Base-by-base conservation (phyloP, 2,329 filamentous ascomycete species). In the Cercospora sp. region DNA sequence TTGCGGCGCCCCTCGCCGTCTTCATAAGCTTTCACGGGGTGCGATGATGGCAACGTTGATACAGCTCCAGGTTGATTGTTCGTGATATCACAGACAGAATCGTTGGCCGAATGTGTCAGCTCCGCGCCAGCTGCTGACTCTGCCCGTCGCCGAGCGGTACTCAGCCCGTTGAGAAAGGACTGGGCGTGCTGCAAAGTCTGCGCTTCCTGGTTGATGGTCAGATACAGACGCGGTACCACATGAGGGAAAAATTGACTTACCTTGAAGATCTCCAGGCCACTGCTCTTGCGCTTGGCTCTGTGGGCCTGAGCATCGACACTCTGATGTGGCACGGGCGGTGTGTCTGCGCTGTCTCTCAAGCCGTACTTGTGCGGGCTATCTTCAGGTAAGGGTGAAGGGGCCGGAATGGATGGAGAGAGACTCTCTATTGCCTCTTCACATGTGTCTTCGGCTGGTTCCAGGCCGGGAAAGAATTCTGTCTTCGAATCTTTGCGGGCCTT, bases 281-380 rank as follows among this genome's bases (percentile, higher is more conserved):
- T 78, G 59, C 75, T 77, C 31, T 73, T 72, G 26, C 76, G 74
- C 42, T 73, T 67, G 28, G 75, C 74, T 53, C 72, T 76, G 6
- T 69, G 64, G 3, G 73, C 51, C 55, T 68, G 69, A 30, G 73
- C 68, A 2, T 75, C 68, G 28, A 72, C 64, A 6, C 71, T 55
- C 23, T 42, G 67, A 45, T 71, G 68, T 28, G 75, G 72, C 42
- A 72, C 60, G 53, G 77, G 74, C 12, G 76, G 75, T 9, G 75
- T 77, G 51, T 77, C 74, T 69, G 76, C 74, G 62, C 72, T 69
- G 66, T 78, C 76, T 68, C 72, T 68, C 67, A 78, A 61, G 28
- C 76, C 76, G 66, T 78, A 78, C 69, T 78, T 77, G 68, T 78
- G 76, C 18, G 76, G 76, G 60, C 75, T 77, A 63, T 78, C 76